Conservation (phyloP, 2,329 filamentous ascomycete genomes). For the Lomentospora prolificans region DNA sequence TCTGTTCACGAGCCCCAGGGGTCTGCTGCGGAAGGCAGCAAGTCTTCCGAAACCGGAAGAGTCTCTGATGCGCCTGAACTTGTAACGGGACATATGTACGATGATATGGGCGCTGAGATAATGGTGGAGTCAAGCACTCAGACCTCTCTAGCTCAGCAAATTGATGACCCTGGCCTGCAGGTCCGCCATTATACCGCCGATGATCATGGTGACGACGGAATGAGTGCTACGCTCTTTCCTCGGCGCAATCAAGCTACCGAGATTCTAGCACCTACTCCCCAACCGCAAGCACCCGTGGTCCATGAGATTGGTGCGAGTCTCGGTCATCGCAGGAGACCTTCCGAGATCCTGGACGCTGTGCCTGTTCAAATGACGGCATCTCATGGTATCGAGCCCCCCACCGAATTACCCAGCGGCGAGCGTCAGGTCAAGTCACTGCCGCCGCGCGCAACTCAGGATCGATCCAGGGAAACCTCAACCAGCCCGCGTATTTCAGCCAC, state of each 20-base stretch:
- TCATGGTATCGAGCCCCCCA: not conserved
- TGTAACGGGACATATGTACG: not conserved
- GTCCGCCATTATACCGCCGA: not conserved
- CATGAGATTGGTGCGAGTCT: not conserved
- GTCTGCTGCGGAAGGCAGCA: not conserved
- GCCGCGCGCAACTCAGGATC: not conserved
- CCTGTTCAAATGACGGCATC: not conserved
- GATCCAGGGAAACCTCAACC: not conserved
- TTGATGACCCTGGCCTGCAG: not conserved
- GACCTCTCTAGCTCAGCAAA: not conserved
- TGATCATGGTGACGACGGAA: not conserved
- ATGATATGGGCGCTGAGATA: constrained; percentile 4
- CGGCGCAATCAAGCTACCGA: not conserved
- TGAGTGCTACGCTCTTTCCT: constrained; percentile 1
- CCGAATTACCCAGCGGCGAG: constrained; percentile 1
- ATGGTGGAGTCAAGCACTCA: not conserved
- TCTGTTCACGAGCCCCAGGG: not conserved
- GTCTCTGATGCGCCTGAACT: not conserved
- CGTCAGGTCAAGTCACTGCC: not conserved
- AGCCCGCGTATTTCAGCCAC: not conserved
- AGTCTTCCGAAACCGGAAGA: not conserved
- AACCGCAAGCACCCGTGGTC: not conserved
- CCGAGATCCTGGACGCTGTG: not conserved
- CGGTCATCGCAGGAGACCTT: not conserved
- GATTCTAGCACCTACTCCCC: too few species aligned